Evolutionary conservation across 345 rosid species (phyloP).

Genomic region (Moricandia arvensis): DNA sequence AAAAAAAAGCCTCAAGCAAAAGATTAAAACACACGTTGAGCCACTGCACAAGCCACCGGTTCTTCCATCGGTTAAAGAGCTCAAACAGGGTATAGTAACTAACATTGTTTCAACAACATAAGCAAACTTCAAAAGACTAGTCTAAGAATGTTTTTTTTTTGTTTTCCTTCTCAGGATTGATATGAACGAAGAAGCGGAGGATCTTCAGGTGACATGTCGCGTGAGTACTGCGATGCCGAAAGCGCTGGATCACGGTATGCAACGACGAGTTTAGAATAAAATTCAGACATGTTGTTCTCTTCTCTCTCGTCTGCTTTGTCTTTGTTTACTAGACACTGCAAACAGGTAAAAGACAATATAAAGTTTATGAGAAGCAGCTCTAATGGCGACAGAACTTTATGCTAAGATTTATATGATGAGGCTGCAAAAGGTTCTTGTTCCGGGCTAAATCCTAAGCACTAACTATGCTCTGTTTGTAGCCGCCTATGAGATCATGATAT

Average conservation of each 20-base stretch:
- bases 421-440: neutral
- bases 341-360: neutral
- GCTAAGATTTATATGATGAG: neutral
- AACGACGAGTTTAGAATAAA: constrained; percentile 52
- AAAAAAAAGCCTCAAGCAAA: no score
- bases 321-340: constrained; percentile 76
- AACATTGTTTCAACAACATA: no score
- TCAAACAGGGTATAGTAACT: no score
- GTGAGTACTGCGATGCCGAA: constrained; percentile 41
- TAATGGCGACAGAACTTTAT: neutral
- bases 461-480: constrained; percentile 6
- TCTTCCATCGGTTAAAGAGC: no score
- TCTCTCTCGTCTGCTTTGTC: constrained; percentile 66
- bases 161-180: constrained; percentile 26
- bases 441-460: neutral
- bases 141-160: neutral
- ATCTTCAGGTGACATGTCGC: constrained; percentile 40
- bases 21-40: no score
- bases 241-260: constrained; percentile 78
- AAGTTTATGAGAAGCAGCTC: neutral
- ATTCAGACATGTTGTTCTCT: constrained; percentile 51
- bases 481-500: neutral
- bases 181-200: constrained; percentile 49
- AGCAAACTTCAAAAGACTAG: constrained; percentile 12
- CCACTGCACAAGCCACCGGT: no score